These are phyloP conservation scores for Boletus tomentosulus DNA, from an alignment of 768 basidiomycete species.

Conservation along the genomic window DNA sequence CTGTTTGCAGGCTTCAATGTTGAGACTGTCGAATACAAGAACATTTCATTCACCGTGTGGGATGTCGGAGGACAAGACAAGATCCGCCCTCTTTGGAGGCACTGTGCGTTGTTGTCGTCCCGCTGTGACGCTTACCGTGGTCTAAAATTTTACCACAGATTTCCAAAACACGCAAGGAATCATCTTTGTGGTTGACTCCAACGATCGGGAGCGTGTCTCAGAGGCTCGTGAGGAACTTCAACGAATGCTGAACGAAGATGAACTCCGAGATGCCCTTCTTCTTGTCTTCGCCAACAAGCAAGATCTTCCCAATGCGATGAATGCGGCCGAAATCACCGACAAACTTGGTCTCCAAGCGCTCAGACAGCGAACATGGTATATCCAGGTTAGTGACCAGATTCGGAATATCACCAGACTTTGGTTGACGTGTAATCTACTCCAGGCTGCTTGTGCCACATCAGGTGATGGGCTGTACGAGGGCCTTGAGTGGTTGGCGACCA, in stretches of 20 bases:
- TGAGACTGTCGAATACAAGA: conserved; percentile 99
- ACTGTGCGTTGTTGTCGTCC: conserved; percentile 64
- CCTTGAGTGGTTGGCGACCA: conserved; percentile 92
- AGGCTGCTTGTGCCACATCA: conserved; percentile 98
- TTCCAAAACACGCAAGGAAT: conserved; percentile 99
- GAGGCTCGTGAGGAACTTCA: conserved; percentile 99
- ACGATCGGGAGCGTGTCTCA: conserved; percentile 98
- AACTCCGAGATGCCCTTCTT: conserved; percentile 96
- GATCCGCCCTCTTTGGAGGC: conserved; percentile 99
- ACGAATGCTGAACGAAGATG: conserved; percentile 99
- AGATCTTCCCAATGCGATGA: conserved; percentile 99
- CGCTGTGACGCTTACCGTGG: conserved; percentile 2
- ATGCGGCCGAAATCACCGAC: conserved; percentile 98
- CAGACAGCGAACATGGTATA: conserved; percentile 97
- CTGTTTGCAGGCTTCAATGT: conserved; percentile 90
- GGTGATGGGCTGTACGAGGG: conserved; percentile 99
- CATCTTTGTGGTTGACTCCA: conserved; percentile 99
- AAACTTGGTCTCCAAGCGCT: conserved; percentile 98
- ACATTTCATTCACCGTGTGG: conserved; percentile 99
- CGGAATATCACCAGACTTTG: neutral
- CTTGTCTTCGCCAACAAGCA: conserved; percentile 99
- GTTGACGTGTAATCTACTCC: conserved; percentile 16
- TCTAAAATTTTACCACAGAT: conserved; percentile 49
- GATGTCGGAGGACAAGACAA: conserved; percentile 99
- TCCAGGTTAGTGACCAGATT: conserved; percentile 59